Base-by-base conservation (phyloP, 495 filamentous ascomycete species). In the Trichocladium antarcticum region DNA sequence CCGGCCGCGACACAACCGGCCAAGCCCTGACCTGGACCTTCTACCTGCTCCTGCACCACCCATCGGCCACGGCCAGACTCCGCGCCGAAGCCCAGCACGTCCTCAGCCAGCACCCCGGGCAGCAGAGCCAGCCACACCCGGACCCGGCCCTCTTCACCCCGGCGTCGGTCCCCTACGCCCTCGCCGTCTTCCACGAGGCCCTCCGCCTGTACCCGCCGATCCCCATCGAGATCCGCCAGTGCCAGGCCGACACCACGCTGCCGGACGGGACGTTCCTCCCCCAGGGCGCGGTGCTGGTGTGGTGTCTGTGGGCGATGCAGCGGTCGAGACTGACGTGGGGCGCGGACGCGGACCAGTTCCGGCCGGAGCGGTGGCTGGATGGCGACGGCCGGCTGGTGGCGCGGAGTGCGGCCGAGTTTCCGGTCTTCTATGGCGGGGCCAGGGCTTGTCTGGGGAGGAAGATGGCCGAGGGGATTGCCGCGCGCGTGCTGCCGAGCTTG, bases 271-370 rank as follows among this genome's bases (percentile, higher is more conserved):
- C 78, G 1, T 71, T 67, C 50, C 64, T 81, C 5, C 77, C 77
- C 0, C 60, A 62, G 39, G 57, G 61, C 17, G 63, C 76, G 0
- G 63, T 80, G 15, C 62, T 79, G 12, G 63, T 80, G 5, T 81
- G 77, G 77, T 78, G 73, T 45, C 56, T 74, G 0, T 80, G 75
- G 74, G 74, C 78, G 4, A 77, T 81, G 74, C 76, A 79, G 41
- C 66, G 76, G 16, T 77, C 75, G 4, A 62, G 56, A 31, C 50
- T 64, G 5, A 76, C 63, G 1, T 81, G 78, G 78, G 78, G 78
- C 16, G 67, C 68, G 0, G 74, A 80, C 49, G 71, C 77, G 3
- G 73, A 74, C 36, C 53, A 51, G 0, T 81, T 80, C 55, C 57
- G 58, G 28, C 77, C 78, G 2, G 72, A 74, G 27, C 51, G 77